A percentile compares a stretch with the other conserved stretches of the same genome.
Evolutionary conservation across 2,329 filamentous ascomycete species (phyloP).

Genomic region (Chrysosporium queenslandicum): DNA sequence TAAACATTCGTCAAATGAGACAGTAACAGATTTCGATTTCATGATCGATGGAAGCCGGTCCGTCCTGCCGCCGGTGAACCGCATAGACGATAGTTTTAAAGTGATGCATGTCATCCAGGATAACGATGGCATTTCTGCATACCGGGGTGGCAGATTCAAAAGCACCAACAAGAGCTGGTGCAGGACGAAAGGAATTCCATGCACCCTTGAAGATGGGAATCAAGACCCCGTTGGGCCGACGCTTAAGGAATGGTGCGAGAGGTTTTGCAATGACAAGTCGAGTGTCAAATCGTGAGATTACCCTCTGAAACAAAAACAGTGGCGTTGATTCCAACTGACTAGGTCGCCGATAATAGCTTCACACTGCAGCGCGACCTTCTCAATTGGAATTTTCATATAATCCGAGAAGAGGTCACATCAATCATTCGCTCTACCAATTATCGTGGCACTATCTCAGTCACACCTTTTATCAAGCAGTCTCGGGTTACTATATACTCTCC

Average conservation of each 20-base stretch:
- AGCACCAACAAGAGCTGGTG: constrained; percentile 8
- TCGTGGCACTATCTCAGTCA: constrained; percentile 26
- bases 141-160: constrained; percentile 22
- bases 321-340: too few relatives aligned
- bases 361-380: constrained; percentile 23
- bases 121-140: constrained; percentile 21
- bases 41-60: constrained; percentile 21
- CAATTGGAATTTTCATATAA: constrained; percentile 18
- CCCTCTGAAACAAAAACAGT: background rate
- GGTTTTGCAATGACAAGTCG: constrained; percentile 29
- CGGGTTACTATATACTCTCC: constrained; percentile 32
- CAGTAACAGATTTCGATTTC: constrained; percentile 27
- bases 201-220: background rate
- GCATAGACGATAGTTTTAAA: constrained; percentile 8
- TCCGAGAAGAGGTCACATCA: constrained; percentile 25
- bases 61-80: constrained; percentile 15
- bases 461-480: constrained; percentile 20
- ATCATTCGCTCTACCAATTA: constrained; percentile 34
- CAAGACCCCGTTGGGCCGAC: background rate
- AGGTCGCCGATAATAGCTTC: constrained; percentile 25
- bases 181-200: constrained; percentile 6
- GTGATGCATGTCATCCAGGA: constrained; percentile 21
- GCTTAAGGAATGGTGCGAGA: constrained; percentile 26
- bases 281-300: constrained; percentile 2
- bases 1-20: constrained; percentile 20